Conservation (phyloP, 2,329 filamentous ascomycete species). For the Colletotrichum navitas region DNA sequence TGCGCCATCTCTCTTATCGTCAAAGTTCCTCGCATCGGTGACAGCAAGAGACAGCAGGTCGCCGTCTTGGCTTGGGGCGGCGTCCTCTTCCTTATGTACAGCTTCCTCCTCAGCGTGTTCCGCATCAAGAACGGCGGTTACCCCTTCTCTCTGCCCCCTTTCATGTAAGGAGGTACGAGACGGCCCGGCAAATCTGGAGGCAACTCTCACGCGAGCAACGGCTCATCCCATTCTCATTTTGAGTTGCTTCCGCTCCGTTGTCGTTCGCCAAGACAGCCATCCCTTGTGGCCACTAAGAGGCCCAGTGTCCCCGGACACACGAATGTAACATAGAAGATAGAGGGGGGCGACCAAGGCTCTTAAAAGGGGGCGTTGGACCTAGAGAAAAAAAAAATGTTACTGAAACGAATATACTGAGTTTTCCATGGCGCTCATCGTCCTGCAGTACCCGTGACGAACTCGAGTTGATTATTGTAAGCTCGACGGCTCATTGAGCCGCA, state of each 20-base stretch:
- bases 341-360: background rate
- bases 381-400: background rate
- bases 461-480: background rate
- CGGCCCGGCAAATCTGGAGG: background rate
- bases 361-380: background rate
- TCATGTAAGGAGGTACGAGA: conserved; percentile 64
- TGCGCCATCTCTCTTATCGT: conserved; percentile 90
- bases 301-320: conserved; percentile 10
- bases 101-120: conserved; percentile 94
- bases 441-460: background rate
- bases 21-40: conserved; percentile 90
- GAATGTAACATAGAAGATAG: conserved; percentile 29
- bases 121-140: conserved; percentile 95
- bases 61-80: conserved; percentile 84
- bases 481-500: background rate
- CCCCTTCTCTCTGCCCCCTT: conserved; percentile 93
- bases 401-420: background rate
- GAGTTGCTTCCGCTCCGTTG: background rate
- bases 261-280: background rate
- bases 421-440: background rate
- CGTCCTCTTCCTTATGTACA: conserved; percentile 86
- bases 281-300: background rate
- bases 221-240: background rate
- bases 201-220: background rate
- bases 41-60: conserved; percentile 82